Evolutionary conservation across 2,329 filamentous ascomycete genomes (phyloP), one percentile per base, ranked within the genome.

Genomic region (Dactylellina leptospora): DNA sequence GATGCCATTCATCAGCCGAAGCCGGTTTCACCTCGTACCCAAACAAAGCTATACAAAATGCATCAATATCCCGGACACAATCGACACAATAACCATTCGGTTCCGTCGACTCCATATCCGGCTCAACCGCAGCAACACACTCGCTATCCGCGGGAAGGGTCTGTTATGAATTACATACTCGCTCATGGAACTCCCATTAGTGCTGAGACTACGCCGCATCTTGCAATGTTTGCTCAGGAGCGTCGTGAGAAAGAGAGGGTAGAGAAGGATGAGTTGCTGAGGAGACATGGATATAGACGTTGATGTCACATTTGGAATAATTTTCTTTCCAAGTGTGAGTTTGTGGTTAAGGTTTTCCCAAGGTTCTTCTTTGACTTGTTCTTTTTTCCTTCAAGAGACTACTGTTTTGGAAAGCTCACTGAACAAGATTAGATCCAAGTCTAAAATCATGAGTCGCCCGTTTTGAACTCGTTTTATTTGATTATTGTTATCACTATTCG

Each of bases 141-240:
- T 8, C 55, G 20, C 4, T 27, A 33, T 38, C 40, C 27, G 2
- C 40, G 42, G 18, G 36, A 40, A 1, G 36, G 13, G 11, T 11
- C 13, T 40, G 18, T 40, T n/a, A 36, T 72, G 28, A 28, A 54
- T 11, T 64, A 59, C 33, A 20, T 72, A 6, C 36, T 59, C 8
- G 20, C 53, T 2, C 16, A 59, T 16, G 68, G 25, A 0, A 54
- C 55, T 1, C 68, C 68, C 5, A 72, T 72, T 16, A 59, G 59
- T 5, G 44, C 59, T 0, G 59, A 72, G 10, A 72, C 68, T 4
- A 72, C 59, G 3, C 68, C 68, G 2, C 68, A 72, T n/a, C 44
- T 72, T 50, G 68, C 68, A 11, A 72, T 72, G 68, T 72, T 72
- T 28, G 59, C 68, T 10, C 22, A 59, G 4, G 51, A 64, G 33